These are phyloP conservation scores for Inga leiocalycina DNA, from an alignment of 306 rosid genomes.

Conservation along the genomic window DNA sequence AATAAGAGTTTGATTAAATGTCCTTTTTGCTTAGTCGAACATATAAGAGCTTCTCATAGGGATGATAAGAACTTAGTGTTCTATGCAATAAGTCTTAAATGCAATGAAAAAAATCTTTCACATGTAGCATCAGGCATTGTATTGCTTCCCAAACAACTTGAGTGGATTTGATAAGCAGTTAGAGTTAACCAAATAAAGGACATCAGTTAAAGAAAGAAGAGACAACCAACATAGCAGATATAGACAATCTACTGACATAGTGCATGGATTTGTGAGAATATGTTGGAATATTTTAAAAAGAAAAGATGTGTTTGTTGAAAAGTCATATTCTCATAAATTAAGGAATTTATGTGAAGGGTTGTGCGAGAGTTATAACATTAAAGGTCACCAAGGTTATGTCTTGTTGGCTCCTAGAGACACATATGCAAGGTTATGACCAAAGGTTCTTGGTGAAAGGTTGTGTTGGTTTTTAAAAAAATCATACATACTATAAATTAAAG, in stretches of 20 bases:
- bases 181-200: too few relatives aligned
- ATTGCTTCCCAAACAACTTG: not conserved
- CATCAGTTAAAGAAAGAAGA: not conserved
- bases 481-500: too few relatives aligned
- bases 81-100: not conserved
- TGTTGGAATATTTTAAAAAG: too few relatives aligned
- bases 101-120: not conserved
- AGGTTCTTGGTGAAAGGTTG: too few relatives aligned
- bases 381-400: too few relatives aligned
- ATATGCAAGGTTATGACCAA: too few relatives aligned
- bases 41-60: not conserved
- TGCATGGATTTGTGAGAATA: not conserved
- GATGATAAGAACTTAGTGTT: not conserved
- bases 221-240: not conserved
- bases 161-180: not conserved
- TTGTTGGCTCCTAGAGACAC: too few relatives aligned
- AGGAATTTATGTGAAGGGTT: too few relatives aligned
- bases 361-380: too few relatives aligned
- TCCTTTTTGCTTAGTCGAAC: not conserved
- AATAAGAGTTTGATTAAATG: not conserved
- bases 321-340: too few relatives aligned
- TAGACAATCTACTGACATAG: not conserved
- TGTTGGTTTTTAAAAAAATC: too few relatives aligned
- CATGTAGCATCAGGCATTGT: not conserved
- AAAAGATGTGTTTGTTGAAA: too few relatives aligned